Evolutionary conservation across 2,329 filamentous ascomycete species (phyloP).

Genomic region (Penicillium oxalicum): DNA sequence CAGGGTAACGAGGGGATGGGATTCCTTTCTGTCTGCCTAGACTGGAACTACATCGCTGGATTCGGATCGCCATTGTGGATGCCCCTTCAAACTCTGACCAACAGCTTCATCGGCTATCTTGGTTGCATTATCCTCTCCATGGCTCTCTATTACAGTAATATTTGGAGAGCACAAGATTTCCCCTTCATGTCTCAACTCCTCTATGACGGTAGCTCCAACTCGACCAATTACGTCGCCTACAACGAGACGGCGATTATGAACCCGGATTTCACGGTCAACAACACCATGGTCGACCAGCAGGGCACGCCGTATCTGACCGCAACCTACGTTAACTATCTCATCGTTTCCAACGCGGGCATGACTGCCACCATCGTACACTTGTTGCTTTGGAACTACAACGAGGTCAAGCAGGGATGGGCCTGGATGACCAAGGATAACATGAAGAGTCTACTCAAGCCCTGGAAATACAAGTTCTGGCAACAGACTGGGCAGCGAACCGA

Average conservation of each 20-base stretch:
- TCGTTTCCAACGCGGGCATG: constrained; percentile 43
- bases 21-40: constrained; percentile 28
- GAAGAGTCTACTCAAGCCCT: constrained; percentile 6
- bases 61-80: constrained; percentile 32
- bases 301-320: constrained; percentile 42
- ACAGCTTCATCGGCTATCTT: constrained; percentile 36
- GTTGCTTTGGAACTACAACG: constrained; percentile 32
- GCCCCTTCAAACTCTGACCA: constrained; percentile 37
- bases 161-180: constrained; percentile 35
- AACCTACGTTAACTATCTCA: constrained; percentile 37
- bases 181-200: constrained; percentile 42
- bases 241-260: constrained; percentile 43
- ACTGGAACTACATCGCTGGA: constrained; percentile 43
- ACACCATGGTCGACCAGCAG: constrained; percentile 25
- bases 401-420: background rate
- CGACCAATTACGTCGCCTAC: constrained; percentile 33
- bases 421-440: constrained; percentile 33
- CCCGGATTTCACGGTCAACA: constrained; percentile 35
- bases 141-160: constrained; percentile 41
- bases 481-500: constrained; percentile 6
- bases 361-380: constrained; percentile 46
- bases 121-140: constrained; percentile 35
- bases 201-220: constrained; percentile 36
- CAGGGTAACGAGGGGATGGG: constrained; percentile 44
- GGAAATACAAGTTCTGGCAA: background rate